Evolutionary conservation across 176 grass and related monocot genomes (phyloP).

Genomic region (Aegilops bicornis): DNA sequence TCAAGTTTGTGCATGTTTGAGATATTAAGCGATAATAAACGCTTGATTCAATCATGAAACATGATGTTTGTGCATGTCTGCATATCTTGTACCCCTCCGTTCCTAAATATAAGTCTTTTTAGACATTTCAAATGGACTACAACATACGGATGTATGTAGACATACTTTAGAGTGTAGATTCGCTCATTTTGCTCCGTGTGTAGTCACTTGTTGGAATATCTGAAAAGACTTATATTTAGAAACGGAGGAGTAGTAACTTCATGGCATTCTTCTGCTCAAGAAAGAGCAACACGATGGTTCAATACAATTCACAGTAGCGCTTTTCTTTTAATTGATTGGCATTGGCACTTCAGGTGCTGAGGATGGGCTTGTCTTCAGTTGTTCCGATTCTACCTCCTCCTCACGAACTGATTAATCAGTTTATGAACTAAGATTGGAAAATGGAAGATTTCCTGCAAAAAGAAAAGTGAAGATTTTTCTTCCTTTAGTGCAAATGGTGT

Average conservation of each 20-base stretch:
- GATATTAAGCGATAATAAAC: slow-evolving; percentile 13
- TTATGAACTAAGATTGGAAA: neutral
- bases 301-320: neutral
- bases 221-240: no score
- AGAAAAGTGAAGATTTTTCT: no score
- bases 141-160: no score
- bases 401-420: neutral
- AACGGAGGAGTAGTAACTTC: neutral
- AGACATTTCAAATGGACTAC: no score
- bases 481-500: neutral
- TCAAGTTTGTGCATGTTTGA: slow-evolving; percentile 23
- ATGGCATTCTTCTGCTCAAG: neutral
- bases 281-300: neutral
- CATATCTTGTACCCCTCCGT: neutral
- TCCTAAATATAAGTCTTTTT: no score
- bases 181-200: no score
- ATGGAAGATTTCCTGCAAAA: neutral
- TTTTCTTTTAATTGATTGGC: neutral
- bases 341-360: neutral
- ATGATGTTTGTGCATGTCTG: neutral
- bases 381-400: neutral
- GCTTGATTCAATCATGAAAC: neutral
- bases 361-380: neutral
- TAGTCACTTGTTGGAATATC: no score
- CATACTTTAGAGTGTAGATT: no score